Base-by-base conservation (phyloP, 192 early-diverging fungal species). In the Coemansia sp. region DNA sequence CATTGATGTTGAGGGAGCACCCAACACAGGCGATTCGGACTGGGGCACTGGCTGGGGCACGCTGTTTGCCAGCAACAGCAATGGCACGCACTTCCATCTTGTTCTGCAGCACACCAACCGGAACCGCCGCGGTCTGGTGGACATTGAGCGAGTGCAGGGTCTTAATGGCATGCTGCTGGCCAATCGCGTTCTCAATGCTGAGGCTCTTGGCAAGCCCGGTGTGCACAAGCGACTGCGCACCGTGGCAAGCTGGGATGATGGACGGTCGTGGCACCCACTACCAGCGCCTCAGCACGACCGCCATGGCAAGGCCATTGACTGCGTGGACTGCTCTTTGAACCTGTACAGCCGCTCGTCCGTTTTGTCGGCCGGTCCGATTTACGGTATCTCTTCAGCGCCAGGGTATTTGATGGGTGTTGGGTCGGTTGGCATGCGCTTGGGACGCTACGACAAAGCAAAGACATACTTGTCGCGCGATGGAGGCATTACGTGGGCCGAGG, bases 351-450 rank as follows among this genome's bases (percentile, higher is more conserved):
- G 79, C 55, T 87, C 84, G 39, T 86, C 63, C 23, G 41, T 73
- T 48, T 10, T 60, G 4, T 30, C 78, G 6, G 83, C 81, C 17
- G 26, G 26, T 6, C 63, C 78, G 8, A 80, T 85, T 7, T 96
- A 88, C 53, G 86, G 88, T 37, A 80, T 86, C 0, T 27, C 71
- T 6, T 56, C 85, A 1, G 89, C 93, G 5, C 82, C 89, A 3
- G 94, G 94, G 14, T 67, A 91, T 7, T 80, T 94, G 54, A 79
- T 96, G 68, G 94, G 87, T n/a, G 85, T 95, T 4, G 96, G 96
- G 14, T 91, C 91, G 58, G 87, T 94, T 1, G 94, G 93, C 18
- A 31, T 52, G 0, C 69, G 70, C 10, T 60, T 99, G 21, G 56
- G 61, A 6, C 66, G 82, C 18, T 82, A 87, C 51, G 79, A 65